Percentiles rank a stretch among this genome's conserved stretches.
phyloP scores from a whole-genome alignment of 345 rosid genomes.

The Crucihimalaya himalaica region DNA sequence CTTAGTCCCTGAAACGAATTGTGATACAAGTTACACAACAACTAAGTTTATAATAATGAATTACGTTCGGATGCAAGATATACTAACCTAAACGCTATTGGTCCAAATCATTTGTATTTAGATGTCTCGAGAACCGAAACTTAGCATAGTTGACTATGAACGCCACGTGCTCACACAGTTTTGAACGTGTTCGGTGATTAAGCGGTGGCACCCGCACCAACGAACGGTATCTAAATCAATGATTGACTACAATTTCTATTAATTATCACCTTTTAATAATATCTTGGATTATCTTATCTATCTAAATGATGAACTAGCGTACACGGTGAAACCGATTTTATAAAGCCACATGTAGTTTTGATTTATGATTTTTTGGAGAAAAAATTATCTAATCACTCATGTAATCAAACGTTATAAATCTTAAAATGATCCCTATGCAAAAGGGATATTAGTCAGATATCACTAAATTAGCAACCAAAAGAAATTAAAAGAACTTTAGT shows the following conservation, averaged over 20 bases:
- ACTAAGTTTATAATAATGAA: neutral
- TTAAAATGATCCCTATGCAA: neutral
- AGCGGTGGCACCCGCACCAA: conserved; percentile 29
- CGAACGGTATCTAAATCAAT: conserved; percentile 14
- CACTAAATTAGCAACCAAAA: conserved; percentile 1
- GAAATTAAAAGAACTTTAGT: neutral
- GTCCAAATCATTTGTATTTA: conserved; percentile 15
- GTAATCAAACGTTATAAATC: no score
- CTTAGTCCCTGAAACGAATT: neutral
- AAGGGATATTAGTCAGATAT: conserved; percentile 2
- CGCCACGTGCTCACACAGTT: conserved; percentile 21
- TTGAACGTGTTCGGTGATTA: conserved; percentile 11
- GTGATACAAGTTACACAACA: neutral
- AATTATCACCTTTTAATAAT: no score
- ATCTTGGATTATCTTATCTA: no score
- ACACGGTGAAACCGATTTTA: neutral
- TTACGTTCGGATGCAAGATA: neutral
- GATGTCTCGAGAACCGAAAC: conserved; percentile 4
- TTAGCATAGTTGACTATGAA: neutral
- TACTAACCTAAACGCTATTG: conserved; percentile 4
- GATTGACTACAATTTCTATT: no score
- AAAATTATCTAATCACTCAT: neutral
- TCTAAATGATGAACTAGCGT: neutral
- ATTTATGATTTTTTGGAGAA: neutral
- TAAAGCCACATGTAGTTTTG: neutral